Evolutionary conservation across 2,329 filamentous ascomycete genomes (phyloP).

Genomic region (Alternaria angustiovoidea): DNA sequence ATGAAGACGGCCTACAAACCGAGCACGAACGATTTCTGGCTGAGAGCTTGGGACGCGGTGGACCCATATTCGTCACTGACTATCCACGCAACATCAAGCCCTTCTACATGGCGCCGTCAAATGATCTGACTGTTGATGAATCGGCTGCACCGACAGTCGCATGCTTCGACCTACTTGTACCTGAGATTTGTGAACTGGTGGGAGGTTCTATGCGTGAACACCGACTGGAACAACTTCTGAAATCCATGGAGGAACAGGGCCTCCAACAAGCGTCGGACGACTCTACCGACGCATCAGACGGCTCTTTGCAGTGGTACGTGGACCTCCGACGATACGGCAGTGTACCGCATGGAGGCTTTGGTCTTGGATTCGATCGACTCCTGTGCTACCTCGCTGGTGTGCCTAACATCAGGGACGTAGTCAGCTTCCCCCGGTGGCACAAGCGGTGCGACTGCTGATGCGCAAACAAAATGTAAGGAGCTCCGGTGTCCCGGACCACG

Average conservation of each 20-base stretch:
- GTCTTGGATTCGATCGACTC: slow-evolving; percentile 86
- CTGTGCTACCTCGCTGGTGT: slow-evolving; percentile 84
- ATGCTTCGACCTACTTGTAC: slow-evolving; percentile 89
- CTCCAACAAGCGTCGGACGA: slow-evolving; percentile 55
- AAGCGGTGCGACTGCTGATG: slow-evolving; percentile 61
- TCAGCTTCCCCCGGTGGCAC: slow-evolving; percentile 81
- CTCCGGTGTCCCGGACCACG: slow-evolving; percentile 15
- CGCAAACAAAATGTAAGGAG: slow-evolving; percentile 11
- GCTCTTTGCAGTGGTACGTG: slow-evolving; percentile 79
- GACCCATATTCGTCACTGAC: slow-evolving; percentile 88
- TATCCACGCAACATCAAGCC: slow-evolving; percentile 91
- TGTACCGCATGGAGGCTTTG: slow-evolving; percentile 90
- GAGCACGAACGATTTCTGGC: slow-evolving; percentile 95
- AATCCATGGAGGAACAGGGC: slow-evolving; percentile 75
- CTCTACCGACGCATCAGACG: slow-evolving; percentile 29
- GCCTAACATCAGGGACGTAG: slow-evolving; percentile 82
- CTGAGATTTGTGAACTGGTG: slow-evolving; percentile 84
- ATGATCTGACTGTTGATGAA: slow-evolving; percentile 17
- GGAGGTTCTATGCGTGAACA: slow-evolving; percentile 92
- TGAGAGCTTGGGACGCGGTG: slow-evolving; percentile 66
- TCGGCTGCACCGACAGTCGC: slow-evolving; percentile 68
- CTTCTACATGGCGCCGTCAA: slow-evolving; percentile 79
- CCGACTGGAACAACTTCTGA: slow-evolving; percentile 70
- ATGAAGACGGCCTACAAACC: slow-evolving; percentile 79
- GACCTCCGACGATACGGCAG: slow-evolving; percentile 91